These are phyloP conservation scores for Alloteropsis angusta DNA, from an alignment of 202 grass and related monocot species.

Conservation along the genomic window DNA sequence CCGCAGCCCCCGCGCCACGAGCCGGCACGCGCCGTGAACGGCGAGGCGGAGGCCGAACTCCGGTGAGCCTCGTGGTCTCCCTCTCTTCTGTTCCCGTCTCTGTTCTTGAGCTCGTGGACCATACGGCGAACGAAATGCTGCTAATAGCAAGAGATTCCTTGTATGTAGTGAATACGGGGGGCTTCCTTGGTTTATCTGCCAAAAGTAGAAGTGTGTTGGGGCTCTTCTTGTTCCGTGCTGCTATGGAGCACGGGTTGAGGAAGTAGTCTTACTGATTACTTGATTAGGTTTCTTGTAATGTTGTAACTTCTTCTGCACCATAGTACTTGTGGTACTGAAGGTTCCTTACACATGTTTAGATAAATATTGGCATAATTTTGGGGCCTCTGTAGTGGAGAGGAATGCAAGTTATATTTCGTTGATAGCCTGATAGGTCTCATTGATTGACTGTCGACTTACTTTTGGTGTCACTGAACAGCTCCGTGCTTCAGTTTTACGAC, in stretches of 20 bases:
- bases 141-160: background rate
- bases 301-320: background rate
- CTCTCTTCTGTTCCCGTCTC: background rate
- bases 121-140: background rate
- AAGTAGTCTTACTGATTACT: background rate
- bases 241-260: background rate
- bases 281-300: background rate
- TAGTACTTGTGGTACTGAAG: background rate
- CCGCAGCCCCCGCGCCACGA: background rate
- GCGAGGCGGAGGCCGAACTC: background rate
- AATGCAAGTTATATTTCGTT: background rate
- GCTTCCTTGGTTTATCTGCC: constrained; percentile 1
- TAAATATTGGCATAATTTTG: background rate
- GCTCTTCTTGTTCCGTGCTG: background rate
- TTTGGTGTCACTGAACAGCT: constrained; percentile 30
- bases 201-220: background rate
- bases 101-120: too few relatives aligned
- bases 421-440: background rate
- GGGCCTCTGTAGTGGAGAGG: background rate
- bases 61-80: constrained; percentile 15
- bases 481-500: constrained; percentile 42
- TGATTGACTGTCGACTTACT: background rate
- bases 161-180: background rate
- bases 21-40: background rate
- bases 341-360: background rate